Percentiles rank a stretch among this genome's conserved stretches.
Conservation (phyloP, 169 alveolate species). For the Cryptosporidium sp. region DNA sequence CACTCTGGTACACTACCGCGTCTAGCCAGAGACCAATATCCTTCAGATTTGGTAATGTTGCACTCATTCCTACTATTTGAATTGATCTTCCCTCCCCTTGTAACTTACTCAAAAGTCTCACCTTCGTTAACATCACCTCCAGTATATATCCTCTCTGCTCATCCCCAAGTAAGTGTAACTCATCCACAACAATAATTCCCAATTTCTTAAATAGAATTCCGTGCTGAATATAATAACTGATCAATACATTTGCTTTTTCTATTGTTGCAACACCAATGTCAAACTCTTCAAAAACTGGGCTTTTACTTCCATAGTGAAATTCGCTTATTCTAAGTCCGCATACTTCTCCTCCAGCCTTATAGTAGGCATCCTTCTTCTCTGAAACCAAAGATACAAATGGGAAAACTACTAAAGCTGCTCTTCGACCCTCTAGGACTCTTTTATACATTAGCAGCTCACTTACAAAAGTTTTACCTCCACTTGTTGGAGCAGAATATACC, state of each 20-base stretch:
- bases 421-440: conserved; percentile 47
- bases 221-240: conserved; percentile 78
- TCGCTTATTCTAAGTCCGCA: conserved; percentile 50
- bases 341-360: conserved; percentile 36
- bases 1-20: conserved; percentile 83
- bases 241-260: conserved; percentile 84
- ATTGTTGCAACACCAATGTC: conserved; percentile 86
- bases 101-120: conserved; percentile 63
- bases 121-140: conserved; percentile 79
- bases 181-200: conserved; percentile 83
- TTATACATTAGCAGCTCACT: conserved; percentile 83
- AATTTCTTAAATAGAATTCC: conserved; percentile 54
- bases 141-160: conserved; percentile 83
- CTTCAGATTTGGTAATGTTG: conserved; percentile 85
- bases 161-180: conserved; percentile 84
- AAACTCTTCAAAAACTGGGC: conserved; percentile 73
- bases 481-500: conserved; percentile 88
- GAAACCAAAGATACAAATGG: conserved; percentile 85
- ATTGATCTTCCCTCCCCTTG: conserved; percentile 50
- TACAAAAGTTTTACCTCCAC: conserved; percentile 89
- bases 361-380: conserved; percentile 80
- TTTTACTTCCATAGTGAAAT: conserved; percentile 67
- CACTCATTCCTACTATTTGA: conserved; percentile 87
- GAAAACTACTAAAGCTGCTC: conserved; percentile 81
- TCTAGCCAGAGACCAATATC: conserved; percentile 83